phyloP scores from a whole-genome alignment of 1,284 basidiomycete species.

The Cutaneotrichosporon dermatis region DNA sequence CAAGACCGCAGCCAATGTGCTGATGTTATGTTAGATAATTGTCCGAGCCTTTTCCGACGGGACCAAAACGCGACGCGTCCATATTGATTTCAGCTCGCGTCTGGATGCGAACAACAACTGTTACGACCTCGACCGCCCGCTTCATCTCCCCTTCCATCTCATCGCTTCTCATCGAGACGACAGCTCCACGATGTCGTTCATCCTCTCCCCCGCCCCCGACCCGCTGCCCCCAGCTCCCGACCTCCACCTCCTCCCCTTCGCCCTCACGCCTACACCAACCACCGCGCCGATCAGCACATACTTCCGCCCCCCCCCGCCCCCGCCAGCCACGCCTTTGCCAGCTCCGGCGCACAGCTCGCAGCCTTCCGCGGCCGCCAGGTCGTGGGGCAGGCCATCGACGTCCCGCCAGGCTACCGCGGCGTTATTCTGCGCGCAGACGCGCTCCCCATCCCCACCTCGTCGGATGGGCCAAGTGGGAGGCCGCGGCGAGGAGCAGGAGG shows the following conservation, averaged over 20 bases:
- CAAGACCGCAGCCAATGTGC: too few relatives aligned
- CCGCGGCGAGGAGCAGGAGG: too few relatives aligned
- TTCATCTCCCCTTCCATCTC: too few relatives aligned
- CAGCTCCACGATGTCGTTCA: conserved; percentile 9
- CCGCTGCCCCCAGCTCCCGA: conserved; percentile 3
- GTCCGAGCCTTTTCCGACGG: too few relatives aligned
- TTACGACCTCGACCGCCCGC: too few relatives aligned
- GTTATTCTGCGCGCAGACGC: conserved; percentile 23
- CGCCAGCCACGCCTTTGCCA: conserved; percentile 3
- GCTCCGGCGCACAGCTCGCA: conserved; percentile 19
- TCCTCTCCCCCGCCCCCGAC: conserved; percentile 5
- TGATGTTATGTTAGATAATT: too few relatives aligned
- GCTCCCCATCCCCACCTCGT: too few relatives aligned
- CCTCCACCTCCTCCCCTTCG: conserved; percentile 43
- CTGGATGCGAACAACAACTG: too few relatives aligned
- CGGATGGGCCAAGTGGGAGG: too few relatives aligned
- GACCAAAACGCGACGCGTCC: too few relatives aligned
- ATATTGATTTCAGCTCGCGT: too few relatives aligned
- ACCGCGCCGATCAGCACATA: conserved; percentile 22
- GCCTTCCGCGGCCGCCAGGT: conserved; percentile 39
- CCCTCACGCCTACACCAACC: conserved; percentile 24
- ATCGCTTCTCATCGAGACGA: neutral
- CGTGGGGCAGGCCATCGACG: conserved; percentile 29
- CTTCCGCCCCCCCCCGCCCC: conserved; percentile 34
- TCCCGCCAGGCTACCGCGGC: conserved; percentile 36